Conservation (phyloP, 345 rosid genomes). For the Cardamine resedifolia region DNA sequence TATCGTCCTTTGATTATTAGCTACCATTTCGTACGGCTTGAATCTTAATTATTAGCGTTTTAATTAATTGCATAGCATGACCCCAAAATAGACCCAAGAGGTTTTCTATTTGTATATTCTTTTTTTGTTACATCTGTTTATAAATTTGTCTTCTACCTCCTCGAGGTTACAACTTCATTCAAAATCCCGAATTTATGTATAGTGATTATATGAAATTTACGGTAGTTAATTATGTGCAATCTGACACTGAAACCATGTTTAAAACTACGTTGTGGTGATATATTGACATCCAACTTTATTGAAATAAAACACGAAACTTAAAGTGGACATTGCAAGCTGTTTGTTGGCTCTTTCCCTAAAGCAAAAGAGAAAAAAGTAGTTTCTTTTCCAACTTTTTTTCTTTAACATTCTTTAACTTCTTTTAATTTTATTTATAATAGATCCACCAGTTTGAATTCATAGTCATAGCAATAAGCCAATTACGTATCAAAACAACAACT, state of each 20-base stretch:
- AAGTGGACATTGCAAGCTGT: slow-evolving; percentile 37
- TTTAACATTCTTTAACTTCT: slow-evolving; percentile 7
- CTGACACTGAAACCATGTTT: slow-evolving; percentile 9
- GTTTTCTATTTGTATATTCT: slow-evolving; percentile 3
- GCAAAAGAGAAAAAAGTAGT: slow-evolving; percentile 30
- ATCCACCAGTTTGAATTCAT: slow-evolving; percentile 27
- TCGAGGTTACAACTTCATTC: background rate
- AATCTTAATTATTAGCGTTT: slow-evolving; percentile 29
- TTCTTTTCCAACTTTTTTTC: slow-evolving; percentile 31
- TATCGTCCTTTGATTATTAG: slow-evolving; percentile 35
- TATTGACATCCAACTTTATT: slow-evolving; percentile 4
- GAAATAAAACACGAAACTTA: slow-evolving; percentile 21
- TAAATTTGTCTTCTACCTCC: background rate
- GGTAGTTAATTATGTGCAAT: background rate
- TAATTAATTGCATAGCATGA: slow-evolving; percentile 19
- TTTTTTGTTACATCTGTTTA: background rate
- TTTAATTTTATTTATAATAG: background rate
- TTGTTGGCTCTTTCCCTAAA: slow-evolving; percentile 34
- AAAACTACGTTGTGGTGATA: background rate
- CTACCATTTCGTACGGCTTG: slow-evolving; percentile 33
- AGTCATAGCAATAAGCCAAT: slow-evolving; percentile 34
- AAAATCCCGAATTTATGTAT: background rate
- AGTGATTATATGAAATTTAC: background rate
- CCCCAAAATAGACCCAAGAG: slow-evolving; percentile 1
- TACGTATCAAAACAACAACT: slow-evolving; percentile 37